Base-by-base conservation (phyloP, 768 basidiomycete genomes). In the Termitomyces bulborhizus region DNA sequence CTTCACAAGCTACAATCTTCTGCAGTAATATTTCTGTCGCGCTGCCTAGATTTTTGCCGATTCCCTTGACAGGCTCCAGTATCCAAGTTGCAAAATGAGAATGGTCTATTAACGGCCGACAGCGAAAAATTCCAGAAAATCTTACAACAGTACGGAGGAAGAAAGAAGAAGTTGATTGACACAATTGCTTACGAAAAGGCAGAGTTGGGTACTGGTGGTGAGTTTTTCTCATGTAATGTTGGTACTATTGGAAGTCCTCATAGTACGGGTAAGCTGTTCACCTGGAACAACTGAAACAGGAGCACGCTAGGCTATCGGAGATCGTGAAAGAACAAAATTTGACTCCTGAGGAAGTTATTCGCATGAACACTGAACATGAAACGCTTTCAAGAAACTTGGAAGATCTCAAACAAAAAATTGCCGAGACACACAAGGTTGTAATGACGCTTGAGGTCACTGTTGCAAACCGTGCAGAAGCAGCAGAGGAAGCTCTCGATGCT, bases 331-430 rank as follows among this genome's bases (percentile, higher is more conserved):
- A 75, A 32, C 97, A 99, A 68, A 95, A 97, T 64, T 78, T 99
- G 43, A 83, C 90, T 1, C 88, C 90, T 0, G 92, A 95, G 68
- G 95, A 99, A 69, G 93, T 97, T 41, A 71, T 82, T 52, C 85
- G 85, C 37, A 95, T 99, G 91, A 94, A 88, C 63, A 84, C 84
- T 4, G 94, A 98, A 60, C 88, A 93, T 55, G 90, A 94, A 62
- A 82, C 77, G 27, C 76, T 96, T 36, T 74, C 81, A 4, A 80
- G 84, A 49, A 88, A 80, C 61, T 71, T 93, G 52, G 85, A 88
- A 59, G 89, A 90, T 57, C 80, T 94, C 53, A 86, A 83, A 59
- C 75, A 81, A 57, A 93, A 88, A 65, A 81, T 91, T 7, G 69
- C 82, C 0, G 88, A 94, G 61, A 83, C 86, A 2, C 85, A 86